phyloP scores from a whole-genome alignment of 495 filamentous ascomycete species.

The Talaromyces liani region DNA sequence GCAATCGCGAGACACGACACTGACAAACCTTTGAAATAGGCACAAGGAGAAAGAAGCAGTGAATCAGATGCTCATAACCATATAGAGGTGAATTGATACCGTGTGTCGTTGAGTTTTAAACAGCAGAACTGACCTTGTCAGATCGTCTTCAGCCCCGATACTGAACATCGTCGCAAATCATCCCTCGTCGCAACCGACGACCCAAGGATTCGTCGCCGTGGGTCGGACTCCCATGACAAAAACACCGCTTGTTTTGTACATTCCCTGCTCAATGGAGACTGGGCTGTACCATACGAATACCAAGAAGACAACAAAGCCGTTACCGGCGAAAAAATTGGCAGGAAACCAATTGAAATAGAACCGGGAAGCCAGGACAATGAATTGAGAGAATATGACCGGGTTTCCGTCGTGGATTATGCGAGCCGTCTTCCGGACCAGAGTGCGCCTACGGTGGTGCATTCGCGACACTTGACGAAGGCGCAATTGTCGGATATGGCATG shows the following conservation, averaged over 20 bases:
- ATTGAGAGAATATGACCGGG: constrained; percentile 1
- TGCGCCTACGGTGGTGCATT: constrained; percentile 35
- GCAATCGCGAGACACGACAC: not conserved
- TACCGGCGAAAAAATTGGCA: constrained; percentile 14
- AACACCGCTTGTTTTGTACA: constrained; percentile 78
- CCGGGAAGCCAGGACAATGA: constrained; percentile 28
- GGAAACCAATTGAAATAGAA: constrained; percentile 11
- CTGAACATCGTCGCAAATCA: constrained; percentile 74
- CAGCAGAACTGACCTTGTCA: constrained; percentile 20
- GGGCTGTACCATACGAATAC: constrained; percentile 21
- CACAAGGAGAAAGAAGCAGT: constrained; percentile 27
- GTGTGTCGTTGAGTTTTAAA: not conserved
- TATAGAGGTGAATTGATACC: constrained; percentile 32
- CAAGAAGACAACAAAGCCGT: constrained; percentile 15
- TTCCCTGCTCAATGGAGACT: constrained; percentile 58
- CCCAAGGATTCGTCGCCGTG: constrained; percentile 28
- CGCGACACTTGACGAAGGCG: constrained; percentile 76
- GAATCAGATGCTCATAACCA: constrained; percentile 40
- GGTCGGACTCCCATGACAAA: constrained; percentile 31
- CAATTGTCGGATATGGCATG: constrained; percentile 94
- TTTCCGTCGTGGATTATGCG: constrained; percentile 15
- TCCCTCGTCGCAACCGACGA: constrained; percentile 63
- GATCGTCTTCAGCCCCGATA: constrained; percentile 68
- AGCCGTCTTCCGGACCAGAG: constrained; percentile 16
- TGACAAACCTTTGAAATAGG: constrained; percentile 12